phyloP scores from a whole-genome alignment of 768 basidiomycete genomes.

The Mrakia gelida region DNA sequence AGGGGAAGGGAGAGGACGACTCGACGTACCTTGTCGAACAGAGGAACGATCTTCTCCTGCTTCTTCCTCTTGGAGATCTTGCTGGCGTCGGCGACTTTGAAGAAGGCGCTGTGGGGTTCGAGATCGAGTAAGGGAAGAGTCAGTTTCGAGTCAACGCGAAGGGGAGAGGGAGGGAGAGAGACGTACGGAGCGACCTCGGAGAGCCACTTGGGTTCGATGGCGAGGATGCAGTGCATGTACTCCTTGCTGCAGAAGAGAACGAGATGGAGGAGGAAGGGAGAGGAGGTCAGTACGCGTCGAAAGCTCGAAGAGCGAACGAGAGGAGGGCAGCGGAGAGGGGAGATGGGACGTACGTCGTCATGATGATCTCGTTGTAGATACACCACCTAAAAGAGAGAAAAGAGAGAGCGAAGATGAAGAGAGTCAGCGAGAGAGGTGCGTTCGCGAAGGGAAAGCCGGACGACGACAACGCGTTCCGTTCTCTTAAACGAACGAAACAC shows the following conservation, averaged over 20 bases:
- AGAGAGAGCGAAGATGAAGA: background rate
- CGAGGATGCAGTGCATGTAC: slow-evolving; percentile 65
- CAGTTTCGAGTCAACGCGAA: background rate
- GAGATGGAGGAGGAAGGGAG: no score
- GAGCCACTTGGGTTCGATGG: slow-evolving; percentile 96
- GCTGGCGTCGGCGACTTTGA: slow-evolving; percentile 95
- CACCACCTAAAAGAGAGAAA: slow-evolving; percentile 35
- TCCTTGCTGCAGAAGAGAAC: slow-evolving; percentile 51
- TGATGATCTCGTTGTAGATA: slow-evolving; percentile 78
- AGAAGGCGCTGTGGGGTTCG: slow-evolving; percentile 61
- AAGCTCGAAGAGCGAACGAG: background rate
- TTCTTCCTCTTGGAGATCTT: slow-evolving; percentile 95
- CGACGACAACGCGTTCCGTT: background rate
- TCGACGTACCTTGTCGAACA: slow-evolving; percentile 14
- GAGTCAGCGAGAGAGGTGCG: background rate
- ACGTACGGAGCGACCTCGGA: slow-evolving; percentile 80
- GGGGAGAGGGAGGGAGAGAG: background rate
- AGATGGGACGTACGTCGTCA: slow-evolving; percentile 59
- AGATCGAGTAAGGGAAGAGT: background rate
- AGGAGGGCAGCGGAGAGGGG: no score
- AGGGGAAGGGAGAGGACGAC: background rate
- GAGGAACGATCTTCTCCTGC: slow-evolving; percentile 55
- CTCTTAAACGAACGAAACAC: background rate
- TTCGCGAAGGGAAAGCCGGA: background rate
- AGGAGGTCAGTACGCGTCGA: no score